Percentiles rank a stretch among this genome's conserved stretches.
Conservation (phyloP, 441 rosid species). For the Populus hybrid region DNA sequence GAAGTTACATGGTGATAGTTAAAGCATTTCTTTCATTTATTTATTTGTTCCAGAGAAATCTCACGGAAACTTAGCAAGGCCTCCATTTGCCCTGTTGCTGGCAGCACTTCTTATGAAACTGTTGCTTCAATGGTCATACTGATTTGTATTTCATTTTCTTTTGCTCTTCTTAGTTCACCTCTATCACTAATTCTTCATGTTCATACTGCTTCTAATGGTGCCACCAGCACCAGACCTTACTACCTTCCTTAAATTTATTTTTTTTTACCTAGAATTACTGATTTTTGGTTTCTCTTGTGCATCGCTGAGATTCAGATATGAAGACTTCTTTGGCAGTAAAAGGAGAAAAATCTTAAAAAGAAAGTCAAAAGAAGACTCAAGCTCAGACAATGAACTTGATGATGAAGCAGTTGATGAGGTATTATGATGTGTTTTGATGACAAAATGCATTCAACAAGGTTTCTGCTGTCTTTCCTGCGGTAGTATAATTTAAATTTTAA, state of each 20-base stretch:
- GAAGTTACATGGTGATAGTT: not conserved
- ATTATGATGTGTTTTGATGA: slow-evolving; percentile 5
- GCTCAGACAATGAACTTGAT: slow-evolving; percentile 16
- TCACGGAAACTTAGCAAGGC: not conserved
- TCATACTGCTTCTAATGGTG: not conserved
- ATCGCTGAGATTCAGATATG: slow-evolving; percentile 46
- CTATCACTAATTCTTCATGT: too few species aligned
- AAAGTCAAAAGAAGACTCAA: slow-evolving; percentile 36
- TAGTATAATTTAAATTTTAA: not conserved
- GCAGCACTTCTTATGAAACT: not conserved
- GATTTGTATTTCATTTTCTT: not conserved
- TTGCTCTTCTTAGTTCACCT: too few species aligned
- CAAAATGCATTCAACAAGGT: not conserved
- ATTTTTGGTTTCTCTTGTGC: slow-evolving; percentile 6
- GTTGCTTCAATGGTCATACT: not conserved
- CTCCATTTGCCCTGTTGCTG: not conserved
- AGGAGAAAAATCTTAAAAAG: slow-evolving; percentile 34
- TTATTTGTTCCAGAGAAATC: too few species aligned
- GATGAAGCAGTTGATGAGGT: slow-evolving; percentile 31
- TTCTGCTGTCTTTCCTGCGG: too few species aligned
- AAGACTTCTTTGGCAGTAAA: slow-evolving; percentile 68
- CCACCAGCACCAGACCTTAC: not conserved
- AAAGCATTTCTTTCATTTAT: not conserved
- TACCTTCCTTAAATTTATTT: not conserved
- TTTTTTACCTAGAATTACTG: not conserved